A percentile compares a stretch with the other conserved stretches of the same genome.
phyloP scores from a whole-genome alignment of 768 basidiomycete species.

The Leccinum ochraceum region DNA sequence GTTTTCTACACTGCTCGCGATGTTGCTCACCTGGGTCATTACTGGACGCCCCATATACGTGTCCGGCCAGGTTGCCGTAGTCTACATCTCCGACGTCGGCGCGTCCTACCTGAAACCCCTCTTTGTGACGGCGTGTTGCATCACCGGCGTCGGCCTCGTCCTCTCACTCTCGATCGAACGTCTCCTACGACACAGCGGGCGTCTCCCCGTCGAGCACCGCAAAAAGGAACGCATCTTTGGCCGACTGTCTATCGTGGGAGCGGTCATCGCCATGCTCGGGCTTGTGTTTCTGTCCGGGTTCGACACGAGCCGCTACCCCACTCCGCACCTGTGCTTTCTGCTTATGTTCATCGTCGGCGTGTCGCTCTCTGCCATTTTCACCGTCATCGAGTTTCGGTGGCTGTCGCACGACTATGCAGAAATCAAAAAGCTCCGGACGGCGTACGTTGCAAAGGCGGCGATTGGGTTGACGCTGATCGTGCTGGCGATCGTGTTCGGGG shows the following conservation, averaged over 20 bases:
- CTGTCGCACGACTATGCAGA: slow-evolving; percentile 56
- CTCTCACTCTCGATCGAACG: slow-evolving; percentile 62
- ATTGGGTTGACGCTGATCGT: slow-evolving; percentile 59
- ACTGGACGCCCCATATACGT: slow-evolving; percentile 53
- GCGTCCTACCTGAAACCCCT: slow-evolving; percentile 74
- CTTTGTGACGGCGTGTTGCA: slow-evolving; percentile 63
- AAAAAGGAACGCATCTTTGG: slow-evolving; percentile 55
- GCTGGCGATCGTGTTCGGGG: slow-evolving; percentile 63
- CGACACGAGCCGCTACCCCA: slow-evolving; percentile 58
- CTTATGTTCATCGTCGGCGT: slow-evolving; percentile 76
- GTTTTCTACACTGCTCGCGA: slow-evolving; percentile 69
- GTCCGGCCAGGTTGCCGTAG: slow-evolving; percentile 55
- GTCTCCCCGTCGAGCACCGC: slow-evolving; percentile 62
- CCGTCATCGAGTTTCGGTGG: slow-evolving; percentile 70
- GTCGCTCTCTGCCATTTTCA: slow-evolving; percentile 71
- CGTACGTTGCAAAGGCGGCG: slow-evolving; percentile 63
- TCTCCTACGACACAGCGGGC: slow-evolving; percentile 64
- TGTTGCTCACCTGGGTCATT: slow-evolving; percentile 73
- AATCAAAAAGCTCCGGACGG: slow-evolving; percentile 44
- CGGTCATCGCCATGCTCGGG: slow-evolving; percentile 62
- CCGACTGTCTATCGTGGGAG: slow-evolving; percentile 57
- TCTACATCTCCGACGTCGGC: slow-evolving; percentile 82
- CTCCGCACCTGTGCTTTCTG: slow-evolving; percentile 59
- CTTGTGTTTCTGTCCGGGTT: slow-evolving; percentile 71
- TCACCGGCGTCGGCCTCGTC: slow-evolving; percentile 65